phyloP scores from a whole-genome alignment of 2,329 filamentous ascomycete species.

The Colletotrichum incanum region DNA sequence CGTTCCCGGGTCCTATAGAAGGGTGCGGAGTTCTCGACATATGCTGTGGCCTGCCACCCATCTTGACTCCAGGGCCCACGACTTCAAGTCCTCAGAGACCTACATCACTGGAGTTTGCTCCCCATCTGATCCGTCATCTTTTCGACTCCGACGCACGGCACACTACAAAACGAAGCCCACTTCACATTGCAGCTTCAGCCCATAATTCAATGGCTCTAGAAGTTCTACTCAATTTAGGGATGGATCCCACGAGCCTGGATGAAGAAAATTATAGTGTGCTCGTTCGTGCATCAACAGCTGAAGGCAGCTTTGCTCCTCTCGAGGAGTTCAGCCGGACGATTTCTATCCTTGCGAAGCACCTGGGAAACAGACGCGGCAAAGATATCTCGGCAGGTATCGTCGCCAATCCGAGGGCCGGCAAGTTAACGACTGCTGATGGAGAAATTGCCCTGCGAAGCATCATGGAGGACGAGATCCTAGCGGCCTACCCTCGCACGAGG shows the following conservation, averaged over 20 bases:
- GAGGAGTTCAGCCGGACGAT: background rate
- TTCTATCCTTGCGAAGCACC: background rate
- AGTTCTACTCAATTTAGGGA: background rate
- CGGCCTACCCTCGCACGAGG: fast-evolving
- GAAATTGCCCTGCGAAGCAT: background rate
- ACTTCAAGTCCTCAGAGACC: background rate
- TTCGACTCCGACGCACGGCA: background rate
- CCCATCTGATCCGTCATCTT: background rate
- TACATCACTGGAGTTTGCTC: background rate
- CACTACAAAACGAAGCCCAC: background rate
- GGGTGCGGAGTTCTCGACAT: background rate
- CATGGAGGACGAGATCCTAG: background rate
- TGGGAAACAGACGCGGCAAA: background rate
- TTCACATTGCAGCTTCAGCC: background rate
- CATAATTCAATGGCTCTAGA: background rate
- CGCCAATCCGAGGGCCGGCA: background rate
- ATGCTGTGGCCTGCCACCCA: background rate
- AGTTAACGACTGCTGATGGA: background rate
- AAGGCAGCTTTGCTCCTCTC: background rate
- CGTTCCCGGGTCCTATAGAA: background rate
- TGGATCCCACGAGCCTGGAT: background rate
- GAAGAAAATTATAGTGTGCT: background rate
- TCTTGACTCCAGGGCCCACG: background rate
- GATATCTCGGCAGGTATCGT: background rate
- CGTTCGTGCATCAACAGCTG: background rate